Percentiles rank a stretch among this genome's conserved stretches.
phyloP scores from a whole-genome alignment of 2,329 filamentous ascomycete genomes.

The Talaromyces sp. region DNA sequence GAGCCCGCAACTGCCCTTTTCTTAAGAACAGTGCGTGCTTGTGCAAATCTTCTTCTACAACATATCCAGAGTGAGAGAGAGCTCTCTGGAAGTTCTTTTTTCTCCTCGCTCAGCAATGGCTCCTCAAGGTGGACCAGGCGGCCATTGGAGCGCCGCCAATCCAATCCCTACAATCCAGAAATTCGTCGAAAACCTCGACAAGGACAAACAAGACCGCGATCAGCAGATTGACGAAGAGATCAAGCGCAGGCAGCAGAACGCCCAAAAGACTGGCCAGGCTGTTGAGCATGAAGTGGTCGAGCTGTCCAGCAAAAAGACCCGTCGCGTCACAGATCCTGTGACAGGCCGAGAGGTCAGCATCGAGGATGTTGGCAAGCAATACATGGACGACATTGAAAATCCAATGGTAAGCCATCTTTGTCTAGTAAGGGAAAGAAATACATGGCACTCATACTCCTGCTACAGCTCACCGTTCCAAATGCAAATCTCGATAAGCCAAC shows the following conservation, averaged over 20 bases:
- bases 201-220: conserved; percentile 72
- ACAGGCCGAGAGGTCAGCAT: conserved; percentile 84
- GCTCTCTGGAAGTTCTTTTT: neutral
- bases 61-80: neutral
- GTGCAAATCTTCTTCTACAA: neutral
- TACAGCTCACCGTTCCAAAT: conserved; percentile 76
- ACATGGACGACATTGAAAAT: conserved; percentile 65
- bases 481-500: conserved; percentile 76
- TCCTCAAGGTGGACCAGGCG: conserved; percentile 47
- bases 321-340: conserved; percentile 76
- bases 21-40: neutral
- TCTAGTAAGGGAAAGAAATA: neutral
- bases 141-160: conserved; percentile 78
- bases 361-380: conserved; percentile 68
- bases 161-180: conserved; percentile 82
- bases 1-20: neutral
- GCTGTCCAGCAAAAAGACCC: conserved; percentile 42
- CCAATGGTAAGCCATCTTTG: conserved; percentile 53
- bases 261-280: conserved; percentile 31
- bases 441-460: neutral
- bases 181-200: conserved; percentile 74
- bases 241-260: conserved; percentile 32
- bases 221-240: conserved; percentile 60
- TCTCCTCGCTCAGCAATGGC: conserved; percentile 31
- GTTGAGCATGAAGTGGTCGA: conserved; percentile 45